These are phyloP conservation scores for Colletotrichum agaves DNA, from an alignment of 2,329 filamentous ascomycete genomes.

Conservation along the genomic window DNA sequence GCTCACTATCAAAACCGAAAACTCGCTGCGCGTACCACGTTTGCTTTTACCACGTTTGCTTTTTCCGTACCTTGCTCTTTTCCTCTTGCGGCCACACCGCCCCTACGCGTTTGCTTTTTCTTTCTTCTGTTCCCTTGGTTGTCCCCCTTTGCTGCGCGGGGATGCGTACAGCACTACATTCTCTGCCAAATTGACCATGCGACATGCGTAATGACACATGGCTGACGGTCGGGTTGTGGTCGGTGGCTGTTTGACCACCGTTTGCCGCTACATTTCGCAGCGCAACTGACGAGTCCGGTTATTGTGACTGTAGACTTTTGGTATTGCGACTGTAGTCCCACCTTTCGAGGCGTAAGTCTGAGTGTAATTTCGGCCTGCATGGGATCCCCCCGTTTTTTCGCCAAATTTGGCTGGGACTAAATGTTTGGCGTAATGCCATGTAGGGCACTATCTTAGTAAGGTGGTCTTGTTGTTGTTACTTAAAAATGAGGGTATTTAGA, in stretches of 20 bases:
- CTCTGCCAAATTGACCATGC: background rate
- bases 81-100: slow-evolving; percentile 1
- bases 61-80: background rate
- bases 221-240: background rate
- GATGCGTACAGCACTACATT: background rate
- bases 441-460: no score
- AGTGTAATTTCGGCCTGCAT: no score
- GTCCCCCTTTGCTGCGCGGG: background rate
- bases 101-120: slow-evolving; percentile 11
- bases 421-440: no score
- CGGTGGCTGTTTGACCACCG: no score
- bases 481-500: no score
- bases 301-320: no score
- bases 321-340: no score
- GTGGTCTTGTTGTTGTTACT: no score
- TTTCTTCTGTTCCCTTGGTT: background rate
- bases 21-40: background rate
- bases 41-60: slow-evolving; percentile 2
- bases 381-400: no score
- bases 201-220: background rate
- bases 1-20: background rate
- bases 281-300: no score
- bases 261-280: background rate
- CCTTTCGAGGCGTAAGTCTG: no score
- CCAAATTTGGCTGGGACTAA: no score